Base-by-base conservation (phyloP, 352 stramenopile genomes). In the Pythium brassicae region DNA sequence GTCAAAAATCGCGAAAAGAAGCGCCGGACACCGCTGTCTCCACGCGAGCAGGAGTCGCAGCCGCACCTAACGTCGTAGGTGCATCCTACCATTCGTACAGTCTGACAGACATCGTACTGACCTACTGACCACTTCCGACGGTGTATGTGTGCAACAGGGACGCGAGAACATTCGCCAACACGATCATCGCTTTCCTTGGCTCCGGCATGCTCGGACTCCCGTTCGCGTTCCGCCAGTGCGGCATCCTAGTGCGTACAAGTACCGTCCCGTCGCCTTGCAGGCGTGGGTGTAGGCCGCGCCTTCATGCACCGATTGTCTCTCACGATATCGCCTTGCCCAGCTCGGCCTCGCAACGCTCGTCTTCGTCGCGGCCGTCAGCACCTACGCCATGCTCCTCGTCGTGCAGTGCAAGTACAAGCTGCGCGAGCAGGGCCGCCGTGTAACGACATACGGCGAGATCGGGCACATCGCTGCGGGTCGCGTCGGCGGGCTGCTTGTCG, bases 141-240 rank as follows among this genome's bases (percentile, higher is more conserved):
- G 34, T 53, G 26, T 48, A 46, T 46, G 56, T 37, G 32, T 53
- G 49, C 26, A 15, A 46, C 49, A 84, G 74, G 9, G 78, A 89
- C 56, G 42, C 71, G 15, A 79, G 79, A 49, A 84, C 69, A 43
- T 91, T 91, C 53, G 65, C 71, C n/a, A 91, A 91, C 56, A 81
- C 74, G 20, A 81, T 95, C 55, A 97, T 98, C 62, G 87, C 83
- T 17, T 98, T 98, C 71, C 74, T 98, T 0, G 92, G 92, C 23
- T 95, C 92, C 6, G 92, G 92, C 27, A 80, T 97, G 11, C 69
- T 98, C 22, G 92, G 89, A 0, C 63, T 97, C 9, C 92, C 92
- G 10, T 95, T 89, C 67, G 92, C 90, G 20, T 97, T 98, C 68
- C 83, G 78, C 29, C 76, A 89, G 54, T 86, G 74, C 32, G 92